phyloP scores from a whole-genome alignment of 1,284 basidiomycete genomes.

The Cryptococcus amylolentus region DNA sequence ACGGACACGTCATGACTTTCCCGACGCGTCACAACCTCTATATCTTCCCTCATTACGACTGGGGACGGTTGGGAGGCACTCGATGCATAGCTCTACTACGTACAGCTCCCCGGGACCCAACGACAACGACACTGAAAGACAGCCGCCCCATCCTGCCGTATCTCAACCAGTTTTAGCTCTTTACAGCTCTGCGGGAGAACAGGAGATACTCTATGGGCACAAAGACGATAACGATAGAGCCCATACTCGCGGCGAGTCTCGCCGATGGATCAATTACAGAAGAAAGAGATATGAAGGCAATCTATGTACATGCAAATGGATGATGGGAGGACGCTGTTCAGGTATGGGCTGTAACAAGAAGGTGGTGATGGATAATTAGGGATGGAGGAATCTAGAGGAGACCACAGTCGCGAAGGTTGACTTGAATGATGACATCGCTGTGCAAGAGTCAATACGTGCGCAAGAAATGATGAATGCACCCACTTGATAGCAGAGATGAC shows the following conservation, averaged over 20 bases:
- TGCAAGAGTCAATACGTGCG: slow-evolving; percentile 1
- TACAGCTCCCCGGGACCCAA: not conserved
- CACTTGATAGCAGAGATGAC: slow-evolving; percentile 57
- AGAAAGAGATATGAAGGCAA: not conserved
- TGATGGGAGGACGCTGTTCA: not conserved
- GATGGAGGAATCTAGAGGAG: slow-evolving; percentile 34
- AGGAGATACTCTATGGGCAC: too few relatives aligned
- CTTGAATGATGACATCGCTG: slow-evolving; percentile 52
- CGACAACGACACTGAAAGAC: not conserved
- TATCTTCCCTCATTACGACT: too few relatives aligned
- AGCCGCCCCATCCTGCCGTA: not conserved
- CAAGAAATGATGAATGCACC: slow-evolving; percentile 20
- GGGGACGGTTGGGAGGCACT: too few relatives aligned
- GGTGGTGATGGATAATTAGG: not conserved
- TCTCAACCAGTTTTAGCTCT: too few relatives aligned
- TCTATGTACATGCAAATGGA: not conserved
- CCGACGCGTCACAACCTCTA: too few relatives aligned
- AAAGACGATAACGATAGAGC: too few relatives aligned
- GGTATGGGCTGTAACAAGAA: not conserved
- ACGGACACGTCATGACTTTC: not conserved
- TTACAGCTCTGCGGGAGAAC: too few relatives aligned
- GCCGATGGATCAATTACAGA: not conserved
- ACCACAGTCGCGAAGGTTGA: slow-evolving; percentile 51
- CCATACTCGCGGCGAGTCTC: too few relatives aligned
- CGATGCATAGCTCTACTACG: too few relatives aligned